Conservation (phyloP, 169 alveolate genomes). For the Cryptosporidium sp. region DNA sequence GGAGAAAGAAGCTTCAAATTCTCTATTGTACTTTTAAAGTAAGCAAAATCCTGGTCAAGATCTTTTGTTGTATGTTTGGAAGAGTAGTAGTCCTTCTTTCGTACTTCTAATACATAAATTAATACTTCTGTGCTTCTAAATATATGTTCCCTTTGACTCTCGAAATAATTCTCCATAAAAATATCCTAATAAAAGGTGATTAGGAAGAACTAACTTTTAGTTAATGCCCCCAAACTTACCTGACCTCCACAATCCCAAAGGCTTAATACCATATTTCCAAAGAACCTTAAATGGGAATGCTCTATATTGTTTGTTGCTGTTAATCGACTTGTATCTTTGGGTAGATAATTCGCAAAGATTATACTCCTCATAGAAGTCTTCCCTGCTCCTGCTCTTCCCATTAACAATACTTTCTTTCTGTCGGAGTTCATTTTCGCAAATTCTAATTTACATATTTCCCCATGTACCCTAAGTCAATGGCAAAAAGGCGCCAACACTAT, state of each 20-base stretch:
- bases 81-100: conserved; percentile 76
- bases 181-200: conserved; percentile 81
- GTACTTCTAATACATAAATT: conserved; percentile 90
- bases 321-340: conserved; percentile 88
- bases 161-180: conserved; percentile 93
- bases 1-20: conserved; percentile 88
- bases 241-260: conserved; percentile 97
- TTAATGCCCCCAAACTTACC: conserved; percentile 9
- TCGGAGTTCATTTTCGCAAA: conserved; percentile 66
- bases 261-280: conserved; percentile 91
- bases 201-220: background rate
- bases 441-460: background rate
- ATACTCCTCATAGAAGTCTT: conserved; percentile 94
- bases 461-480: background rate
- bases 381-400: conserved; percentile 95
- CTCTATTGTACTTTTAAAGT: conserved; percentile 85
- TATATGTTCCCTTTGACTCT: conserved; percentile 90
- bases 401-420: conserved; percentile 87
- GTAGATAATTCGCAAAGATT: conserved; percentile 94
- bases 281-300: conserved; percentile 88
- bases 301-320: conserved; percentile 85
- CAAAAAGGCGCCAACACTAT: background rate
- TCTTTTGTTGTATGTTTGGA: conserved; percentile 73
- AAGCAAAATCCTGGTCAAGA: conserved; percentile 85
- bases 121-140: conserved; percentile 90